Evolutionary conservation across 1,284 basidiomycete genomes (phyloP), one percentile per base, ranked within the genome.

Genomic region (Sparassis latifolia): DNA sequence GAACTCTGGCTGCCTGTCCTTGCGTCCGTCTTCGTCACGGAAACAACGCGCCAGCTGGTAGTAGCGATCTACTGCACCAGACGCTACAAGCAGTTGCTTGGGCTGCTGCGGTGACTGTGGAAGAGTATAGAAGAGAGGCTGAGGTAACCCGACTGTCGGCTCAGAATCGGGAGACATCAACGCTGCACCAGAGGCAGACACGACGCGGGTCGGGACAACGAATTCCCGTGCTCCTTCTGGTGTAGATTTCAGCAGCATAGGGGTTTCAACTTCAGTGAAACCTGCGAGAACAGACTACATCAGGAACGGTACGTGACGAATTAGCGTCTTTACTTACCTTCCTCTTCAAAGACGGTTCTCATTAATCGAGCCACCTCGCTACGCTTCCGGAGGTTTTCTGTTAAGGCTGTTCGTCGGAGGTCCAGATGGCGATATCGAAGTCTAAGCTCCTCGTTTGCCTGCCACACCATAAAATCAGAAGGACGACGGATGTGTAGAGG

Each of bases 51-150:
- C 95, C 51, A 97, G 78, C 68, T 97, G 94, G 69, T 85, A 97
- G 69, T 97, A 97, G 56, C 79, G 82, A 63, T 93, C 89, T 4
- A 95, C 79, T 1, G 80, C 85, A n/a, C 93, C 95, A 3, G 92
- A 96, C 51, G 87, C 88, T 44, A 97, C 88, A 49, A 97, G 78
- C 3, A 97, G 78, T 67, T 97, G 94, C 68, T 97, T 97, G 1
- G 93, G 92, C 69, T 97, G 94, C 66, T 97, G 95, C 1, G 94
- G 95, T 0, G 92, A 96, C 70, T 97, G 94, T 10, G 91, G 87
- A 42, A 97, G 78, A 0, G 94, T 91, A 65, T 94, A 97, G 67
- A 96, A 97, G 31, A 77, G 72, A 2, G 93, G 82, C 42, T 62
- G 56, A 2, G 57, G 39, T 29, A 37, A 10, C 12, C 27, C 30